Base-by-base conservation (phyloP, 192 early-diverging fungal species). In the Phycomyces blakesleeanus region DNA sequence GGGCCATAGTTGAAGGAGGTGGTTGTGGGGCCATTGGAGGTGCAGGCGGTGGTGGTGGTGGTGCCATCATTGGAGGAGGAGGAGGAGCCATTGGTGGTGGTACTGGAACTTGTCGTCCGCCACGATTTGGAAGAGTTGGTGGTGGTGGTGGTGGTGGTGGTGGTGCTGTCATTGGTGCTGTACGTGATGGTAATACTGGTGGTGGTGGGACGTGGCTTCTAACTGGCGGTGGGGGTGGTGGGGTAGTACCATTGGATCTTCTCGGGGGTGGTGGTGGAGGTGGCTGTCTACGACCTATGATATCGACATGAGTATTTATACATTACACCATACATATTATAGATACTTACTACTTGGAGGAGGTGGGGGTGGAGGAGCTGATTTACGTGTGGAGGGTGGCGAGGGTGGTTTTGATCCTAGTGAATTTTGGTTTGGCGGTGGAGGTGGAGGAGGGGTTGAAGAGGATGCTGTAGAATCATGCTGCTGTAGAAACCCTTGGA, bases 401-500 rank as follows among this genome's bases (percentile, higher is more conserved):
- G 56, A 9, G 60, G 72, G 5, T 55, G 57, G 21, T 3, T 68
- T 66, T 64, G 52, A 64, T 66, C 54, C 29, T 34, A 7, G 2
- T 34, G 29, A 34, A 34, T 34, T 63, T 69, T 55, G 49, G 11
- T 64, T 62, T 49, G 66, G 67, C 14, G 68, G 76, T n/a, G 70
- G 70, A 24, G 70, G 71, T 11, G 76, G 39, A 14, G 70, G 70
- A 24, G 70, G 71, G 6, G 76, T 18, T 3, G 0, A 55, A 34
- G n/a, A 59, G 21, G 55, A 50, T 51, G 38, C 7, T 21, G 65
- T 61, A 42, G 24, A 64, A 25, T 80, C 81, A 55, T 82, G 81
- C 51, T 81, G 66, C 41, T 85, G 72, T 10, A 92, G 76, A 76
- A 87, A 90, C 47, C 87, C 58, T 29, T 80, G 66, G 37, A 92